Evolutionary conservation across 2,329 filamentous ascomycete genomes (phyloP).

Genomic region (Aspergillus sp.): DNA sequence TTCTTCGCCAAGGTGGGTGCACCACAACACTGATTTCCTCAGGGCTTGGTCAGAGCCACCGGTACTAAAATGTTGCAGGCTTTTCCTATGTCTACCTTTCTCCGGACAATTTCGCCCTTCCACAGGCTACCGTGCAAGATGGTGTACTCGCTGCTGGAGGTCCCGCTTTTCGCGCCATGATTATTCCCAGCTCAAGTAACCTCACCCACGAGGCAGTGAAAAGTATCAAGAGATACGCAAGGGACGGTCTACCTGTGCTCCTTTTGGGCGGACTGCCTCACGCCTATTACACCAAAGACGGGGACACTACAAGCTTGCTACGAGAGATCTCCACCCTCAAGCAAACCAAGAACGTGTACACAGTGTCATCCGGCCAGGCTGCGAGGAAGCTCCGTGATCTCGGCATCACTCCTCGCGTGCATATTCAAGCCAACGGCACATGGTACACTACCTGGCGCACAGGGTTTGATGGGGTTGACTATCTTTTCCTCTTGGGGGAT

Average conservation of each 20-base stretch:
- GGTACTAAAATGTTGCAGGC: constrained; percentile 18
- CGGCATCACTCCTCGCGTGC: constrained; percentile 30
- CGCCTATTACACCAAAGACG: background rate
- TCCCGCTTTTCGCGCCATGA: constrained; percentile 23
- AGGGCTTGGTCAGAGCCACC: too few relatives aligned
- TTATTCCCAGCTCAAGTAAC: constrained; percentile 14
- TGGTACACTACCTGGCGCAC: constrained; percentile 25
- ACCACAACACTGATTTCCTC: background rate
- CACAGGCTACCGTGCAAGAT: constrained; percentile 35
- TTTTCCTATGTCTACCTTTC: constrained; percentile 47
- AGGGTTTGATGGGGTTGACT: background rate
- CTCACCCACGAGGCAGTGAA: constrained; percentile 12
- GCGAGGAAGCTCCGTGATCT: constrained; percentile 29
- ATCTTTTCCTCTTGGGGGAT: constrained; percentile 2
- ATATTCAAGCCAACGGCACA: constrained; percentile 23
- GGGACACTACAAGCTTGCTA: constrained; percentile 31
- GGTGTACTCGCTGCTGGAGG: constrained; percentile 25
- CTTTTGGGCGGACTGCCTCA: constrained; percentile 20
- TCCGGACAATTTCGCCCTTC: constrained; percentile 44
- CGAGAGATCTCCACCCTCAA: constrained; percentile 21
- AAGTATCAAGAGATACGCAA: constrained; percentile 11
- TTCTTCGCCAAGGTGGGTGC: constrained; percentile 12
- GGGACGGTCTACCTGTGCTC: constrained; percentile 37
- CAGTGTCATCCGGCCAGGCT: constrained; percentile 25
- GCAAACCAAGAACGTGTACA: constrained; percentile 34